These are phyloP conservation scores for Tetracladium marchalianum DNA, from an alignment of 495 filamentous ascomycete genomes.

Conservation along the genomic window DNA sequence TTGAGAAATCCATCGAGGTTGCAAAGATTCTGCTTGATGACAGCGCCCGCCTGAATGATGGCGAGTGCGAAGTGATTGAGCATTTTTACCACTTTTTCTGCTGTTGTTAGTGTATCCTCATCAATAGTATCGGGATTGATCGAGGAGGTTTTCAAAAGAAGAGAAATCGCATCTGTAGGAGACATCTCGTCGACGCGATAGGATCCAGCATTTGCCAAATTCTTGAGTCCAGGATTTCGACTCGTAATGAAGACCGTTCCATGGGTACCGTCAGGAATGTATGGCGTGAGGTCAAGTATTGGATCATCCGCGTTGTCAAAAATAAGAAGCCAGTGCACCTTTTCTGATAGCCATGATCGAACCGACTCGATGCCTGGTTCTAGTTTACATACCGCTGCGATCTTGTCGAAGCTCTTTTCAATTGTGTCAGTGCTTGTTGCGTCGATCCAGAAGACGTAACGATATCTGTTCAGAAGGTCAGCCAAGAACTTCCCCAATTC, in stretches of 20 bases:
- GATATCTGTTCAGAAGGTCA: conserved; percentile 22
- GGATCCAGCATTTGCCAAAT: conserved; percentile 23
- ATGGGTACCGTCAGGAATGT: conserved; percentile 25
- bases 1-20: conserved; percentile 14
- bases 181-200: conserved; percentile 23
- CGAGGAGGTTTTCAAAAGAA: conserved; percentile 16
- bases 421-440: conserved; percentile 22
- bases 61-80: conserved; percentile 21
- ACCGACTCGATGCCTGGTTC: conserved; percentile 17
- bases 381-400: conserved; percentile 13
- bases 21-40: conserved; percentile 15
- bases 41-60: conserved; percentile 19
- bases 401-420: conserved; percentile 20
- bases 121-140: conserved; percentile 4
- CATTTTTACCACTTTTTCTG: conserved; percentile 8
- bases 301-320: conserved; percentile 40
- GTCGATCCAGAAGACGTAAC: conserved; percentile 37
- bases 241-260: conserved; percentile 33
- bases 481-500: no score
- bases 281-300: conserved; percentile 21
- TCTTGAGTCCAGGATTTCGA: conserved; percentile 23
- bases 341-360: conserved; percentile 25
- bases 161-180: conserved; percentile 10
- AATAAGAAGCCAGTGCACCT: conserved; percentile 32
- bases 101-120: conserved; percentile 12